These are phyloP conservation scores for Clausena lansium DNA, from an alignment of 345 rosid genomes.

Conservation along the genomic window DNA sequence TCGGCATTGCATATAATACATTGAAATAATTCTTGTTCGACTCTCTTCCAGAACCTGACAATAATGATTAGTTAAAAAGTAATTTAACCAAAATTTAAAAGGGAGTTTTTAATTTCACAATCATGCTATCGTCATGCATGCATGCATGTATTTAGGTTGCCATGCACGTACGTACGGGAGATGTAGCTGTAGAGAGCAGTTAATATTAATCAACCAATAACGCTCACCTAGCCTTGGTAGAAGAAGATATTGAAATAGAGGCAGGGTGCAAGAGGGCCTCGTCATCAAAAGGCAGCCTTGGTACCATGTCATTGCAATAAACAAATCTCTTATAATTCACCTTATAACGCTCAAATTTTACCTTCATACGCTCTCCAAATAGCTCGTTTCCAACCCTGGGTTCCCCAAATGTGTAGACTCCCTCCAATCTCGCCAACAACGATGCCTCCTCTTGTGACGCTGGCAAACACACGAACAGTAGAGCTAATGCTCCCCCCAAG, in stretches of 20 bases:
- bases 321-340: constrained; percentile 42
- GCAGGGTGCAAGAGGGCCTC: constrained; percentile 34
- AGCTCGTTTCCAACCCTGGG: constrained; percentile 50
- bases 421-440: too few species aligned
- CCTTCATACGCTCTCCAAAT: too few species aligned
- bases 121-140: neutral
- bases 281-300: constrained; percentile 56
- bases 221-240: constrained; percentile 48
- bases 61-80: too few species aligned
- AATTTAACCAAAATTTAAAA: too few species aligned
- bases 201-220: constrained; percentile 8
- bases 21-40: constrained; percentile 69
- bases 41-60: constrained; percentile 48
- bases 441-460: too few species aligned
- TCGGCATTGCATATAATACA: constrained; percentile 38
- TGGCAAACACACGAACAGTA: too few species aligned
- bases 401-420: constrained; percentile 58
- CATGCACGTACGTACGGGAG: too few species aligned
- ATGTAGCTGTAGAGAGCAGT: neutral
- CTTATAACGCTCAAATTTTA: too few species aligned
- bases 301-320: constrained; percentile 49
- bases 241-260: constrained; percentile 35
- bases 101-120: neutral
- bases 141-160: too few species aligned
- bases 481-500: too few species aligned